Percentiles rank a stretch among this genome's conserved stretches.
Evolutionary conservation across 2,329 filamentous ascomycete genomes (phyloP).

Genomic region (Colletotrichum aenigma): DNA sequence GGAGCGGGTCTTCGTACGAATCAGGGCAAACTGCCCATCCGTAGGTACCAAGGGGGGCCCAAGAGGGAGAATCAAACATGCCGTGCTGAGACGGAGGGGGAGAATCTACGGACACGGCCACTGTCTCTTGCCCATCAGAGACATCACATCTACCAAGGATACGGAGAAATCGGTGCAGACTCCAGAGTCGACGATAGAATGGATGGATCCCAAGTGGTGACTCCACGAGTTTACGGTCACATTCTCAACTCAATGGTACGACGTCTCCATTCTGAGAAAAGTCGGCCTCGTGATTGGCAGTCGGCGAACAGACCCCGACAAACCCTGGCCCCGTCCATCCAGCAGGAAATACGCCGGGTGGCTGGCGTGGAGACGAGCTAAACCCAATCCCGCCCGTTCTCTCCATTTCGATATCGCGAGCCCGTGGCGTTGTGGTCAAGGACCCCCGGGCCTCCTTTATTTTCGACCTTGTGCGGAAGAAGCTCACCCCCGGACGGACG

Average conservation of each 20-base stretch:
- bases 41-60: background rate
- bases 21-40: background rate
- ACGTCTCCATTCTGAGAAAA: background rate
- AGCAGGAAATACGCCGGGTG: conserved; percentile 21
- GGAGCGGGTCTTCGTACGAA: background rate
- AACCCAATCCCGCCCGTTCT: conserved; percentile 15
- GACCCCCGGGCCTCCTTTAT: conserved; percentile 20
- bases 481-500: background rate
- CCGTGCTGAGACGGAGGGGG: background rate
- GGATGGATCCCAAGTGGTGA: background rate
- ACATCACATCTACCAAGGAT: background rate
- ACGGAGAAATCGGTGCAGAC: background rate
- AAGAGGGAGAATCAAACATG: background rate
- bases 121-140: background rate
- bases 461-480: conserved; percentile 2
- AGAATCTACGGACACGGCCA: background rate
- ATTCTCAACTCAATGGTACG: conserved; percentile 1
- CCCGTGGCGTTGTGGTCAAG: conserved; percentile 2
- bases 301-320: background rate
- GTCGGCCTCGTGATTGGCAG: conserved; percentile 14
- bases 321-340: background rate
- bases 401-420: conserved; percentile 12
- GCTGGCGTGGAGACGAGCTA: conserved; percentile 20
- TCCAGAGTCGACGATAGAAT: background rate
- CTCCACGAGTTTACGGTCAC: background rate